Base-by-base conservation (phyloP, 345 rosid species). In the Lepidium africanum region DNA sequence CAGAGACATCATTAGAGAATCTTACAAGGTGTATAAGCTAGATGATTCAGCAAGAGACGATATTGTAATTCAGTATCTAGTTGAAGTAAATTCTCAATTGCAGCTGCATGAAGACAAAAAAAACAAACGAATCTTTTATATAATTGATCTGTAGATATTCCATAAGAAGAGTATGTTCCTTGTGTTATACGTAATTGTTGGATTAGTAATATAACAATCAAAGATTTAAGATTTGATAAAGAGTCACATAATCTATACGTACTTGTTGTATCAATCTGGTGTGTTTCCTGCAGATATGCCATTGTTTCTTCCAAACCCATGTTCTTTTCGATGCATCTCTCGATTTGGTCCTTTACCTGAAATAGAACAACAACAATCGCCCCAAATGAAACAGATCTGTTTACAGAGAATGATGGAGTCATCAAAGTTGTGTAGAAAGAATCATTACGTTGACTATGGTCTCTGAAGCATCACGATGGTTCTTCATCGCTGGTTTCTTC, bases 121-220 rank as follows among this genome's bases (percentile, higher is more conserved):
- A 1, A 21, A 1, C 1, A 21, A 21, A 21, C 23, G 23, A 21
- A 21, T 21, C 23, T 21, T 21, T 21, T 3, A 21, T 3, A 21
- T 1, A 21, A 21, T 21, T 21, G 23, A 21, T 21, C 23, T 21
- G 23, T 21, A 21, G 3, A 1, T 21, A 21, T 1, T 21, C 23
- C 23, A 23, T 13, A 50, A 38, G 27, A n/a, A 10, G 27, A 50
- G 3, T 37, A 35, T 36, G 10, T 21, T 63, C 56, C 15, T 19
- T 50, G 50, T 49, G 65, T 32, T 40, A 40, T 10, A 60, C 74
- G 12, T 51, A 70, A 67, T 9, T 51, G 68, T 2, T 39, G 36
- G 3, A 49, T 9, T 5, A 39, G 1, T 71, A 53, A 39, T 25
- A 51, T 4, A 23, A 15, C 43, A 61, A n/a, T 21, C 15, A 63